Evolutionary conservation across 2,329 filamentous ascomycete species (phyloP).

Genomic region (Talaromyces sp.): DNA sequence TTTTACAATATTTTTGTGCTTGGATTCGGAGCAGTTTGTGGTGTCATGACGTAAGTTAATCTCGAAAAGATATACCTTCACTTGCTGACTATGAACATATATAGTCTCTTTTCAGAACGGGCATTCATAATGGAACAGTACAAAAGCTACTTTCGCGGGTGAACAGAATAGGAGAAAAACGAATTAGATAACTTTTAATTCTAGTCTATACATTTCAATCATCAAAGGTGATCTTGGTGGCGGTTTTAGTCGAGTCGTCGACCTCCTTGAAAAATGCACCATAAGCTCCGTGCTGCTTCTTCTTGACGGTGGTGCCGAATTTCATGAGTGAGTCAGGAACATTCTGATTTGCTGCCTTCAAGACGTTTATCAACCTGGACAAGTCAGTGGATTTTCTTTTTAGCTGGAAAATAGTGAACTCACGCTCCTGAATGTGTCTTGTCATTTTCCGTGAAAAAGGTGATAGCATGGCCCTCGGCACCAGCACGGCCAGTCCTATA

Average conservation of each 20-base stretch:
- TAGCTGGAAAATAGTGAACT: conserved; percentile 37
- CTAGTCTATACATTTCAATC: conserved; percentile 23
- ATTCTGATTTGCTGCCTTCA: conserved; percentile 85
- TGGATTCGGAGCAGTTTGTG: conserved; percentile 48
- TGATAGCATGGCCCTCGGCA: conserved; percentile 82
- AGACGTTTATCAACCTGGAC: conserved; percentile 78
- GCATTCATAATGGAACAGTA: conserved; percentile 23
- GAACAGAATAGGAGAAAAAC: conserved; percentile 6
- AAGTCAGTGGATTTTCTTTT: conserved; percentile 16
- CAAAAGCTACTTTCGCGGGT: conserved; percentile 1
- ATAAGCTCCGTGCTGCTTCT: conserved; percentile 94
- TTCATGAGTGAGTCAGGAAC: conserved; percentile 89
- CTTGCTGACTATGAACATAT: conserved; percentile 15
- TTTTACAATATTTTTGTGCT: conserved; percentile 43
- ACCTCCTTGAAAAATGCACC: conserved; percentile 94
- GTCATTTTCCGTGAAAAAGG: conserved; percentile 91
- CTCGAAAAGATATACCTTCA: not conserved
- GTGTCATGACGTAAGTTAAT: conserved; percentile 56
- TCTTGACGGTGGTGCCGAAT: conserved; percentile 97
- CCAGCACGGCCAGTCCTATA: conserved; percentile 82
- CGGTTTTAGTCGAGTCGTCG: conserved; percentile 73
- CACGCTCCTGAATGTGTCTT: conserved; percentile 85
- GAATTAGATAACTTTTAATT: conserved; percentile 18
- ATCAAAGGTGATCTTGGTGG: conserved; percentile 91
- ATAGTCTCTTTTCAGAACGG: conserved; percentile 33